Evolutionary conservation across 2,329 filamentous ascomycete species (phyloP).

Genomic region (Fusarium algeriense): DNA sequence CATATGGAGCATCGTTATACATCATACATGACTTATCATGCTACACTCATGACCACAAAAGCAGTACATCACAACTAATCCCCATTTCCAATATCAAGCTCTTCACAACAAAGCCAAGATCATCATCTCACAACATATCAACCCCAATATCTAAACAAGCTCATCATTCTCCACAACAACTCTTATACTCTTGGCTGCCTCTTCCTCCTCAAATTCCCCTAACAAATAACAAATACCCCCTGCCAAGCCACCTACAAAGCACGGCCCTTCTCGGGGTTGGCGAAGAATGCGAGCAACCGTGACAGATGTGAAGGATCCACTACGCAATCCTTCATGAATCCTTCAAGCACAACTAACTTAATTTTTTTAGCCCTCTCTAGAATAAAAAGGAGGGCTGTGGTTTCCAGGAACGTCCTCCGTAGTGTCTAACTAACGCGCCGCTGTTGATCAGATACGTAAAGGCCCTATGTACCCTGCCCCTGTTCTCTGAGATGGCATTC

Average conservation of each 20-base stretch:
- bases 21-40: neutral
- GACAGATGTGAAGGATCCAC: conserved; percentile 32
- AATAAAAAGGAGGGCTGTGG: conserved; percentile 4
- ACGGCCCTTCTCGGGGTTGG: conserved; percentile 43
- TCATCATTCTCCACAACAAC: conserved; percentile 3
- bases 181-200: conserved; percentile 33
- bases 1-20: conserved; percentile 1
- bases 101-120: neutral
- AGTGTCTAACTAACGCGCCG: conserved; percentile 2
- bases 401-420: conserved; percentile 23
- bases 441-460: conserved; percentile 13
- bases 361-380: conserved; percentile 3
- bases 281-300: conserved; percentile 39
- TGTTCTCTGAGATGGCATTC: conserved; percentile 18
- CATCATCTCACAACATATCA: conserved; percentile 1
- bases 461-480: neutral
- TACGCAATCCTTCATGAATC: conserved; percentile 30
- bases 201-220: conserved; percentile 2
- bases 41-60: neutral
- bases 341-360: conserved; percentile 13
- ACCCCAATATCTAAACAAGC: conserved; percentile 7
- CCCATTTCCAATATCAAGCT: neutral
- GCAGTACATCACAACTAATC: neutral
- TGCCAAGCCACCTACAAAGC: conserved; percentile 26
- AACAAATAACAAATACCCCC: conserved; percentile 26